Conservation (phyloP, 2,329 filamentous ascomycete genomes). For the Alternaria arbusti region DNA sequence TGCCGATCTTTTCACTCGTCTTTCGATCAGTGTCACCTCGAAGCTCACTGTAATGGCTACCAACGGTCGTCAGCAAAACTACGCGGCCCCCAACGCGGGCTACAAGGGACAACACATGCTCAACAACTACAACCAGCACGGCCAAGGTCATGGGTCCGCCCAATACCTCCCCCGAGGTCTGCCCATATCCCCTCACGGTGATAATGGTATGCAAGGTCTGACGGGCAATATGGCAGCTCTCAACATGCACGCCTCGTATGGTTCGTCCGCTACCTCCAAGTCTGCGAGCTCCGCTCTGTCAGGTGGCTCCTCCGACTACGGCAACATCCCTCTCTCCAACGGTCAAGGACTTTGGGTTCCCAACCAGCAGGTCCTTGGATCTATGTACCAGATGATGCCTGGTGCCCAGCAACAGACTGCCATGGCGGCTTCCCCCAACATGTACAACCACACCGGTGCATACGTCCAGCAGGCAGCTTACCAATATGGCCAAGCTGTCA, state of each 20-base stretch:
- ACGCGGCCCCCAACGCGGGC: conserved; percentile 27
- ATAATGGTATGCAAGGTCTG: conserved; percentile 41
- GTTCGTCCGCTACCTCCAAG: conserved; percentile 41
- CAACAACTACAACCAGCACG: conserved; percentile 35
- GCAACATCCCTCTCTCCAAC: conserved; percentile 40
- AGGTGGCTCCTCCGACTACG: conserved; percentile 43
- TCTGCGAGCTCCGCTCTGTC: conserved; percentile 41
- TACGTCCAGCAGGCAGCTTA: conserved; percentile 54
- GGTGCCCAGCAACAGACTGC: conserved; percentile 39
- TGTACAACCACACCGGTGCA: conserved; percentile 54
- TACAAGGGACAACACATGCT: conserved; percentile 45
- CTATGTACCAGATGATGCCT: conserved; percentile 46
- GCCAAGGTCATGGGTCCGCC: conserved; percentile 39
- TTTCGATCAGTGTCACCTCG: conserved; percentile 1
- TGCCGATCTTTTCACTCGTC: background rate
- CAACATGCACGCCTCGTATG: conserved; percentile 45
- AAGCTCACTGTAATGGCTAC: conserved; percentile 30
- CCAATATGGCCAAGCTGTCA: conserved; percentile 52
- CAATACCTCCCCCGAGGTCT: conserved; percentile 47
- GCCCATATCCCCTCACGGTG: conserved; percentile 40
- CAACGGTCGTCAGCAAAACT: conserved; percentile 42
- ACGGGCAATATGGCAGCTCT: conserved; percentile 46
- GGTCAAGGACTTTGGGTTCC: conserved; percentile 49
- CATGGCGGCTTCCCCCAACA: conserved; percentile 46
- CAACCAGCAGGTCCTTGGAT: conserved; percentile 43